phyloP scores from a whole-genome alignment of 352 stramenopile species.

The Phytopythium chamaehyphon region DNA sequence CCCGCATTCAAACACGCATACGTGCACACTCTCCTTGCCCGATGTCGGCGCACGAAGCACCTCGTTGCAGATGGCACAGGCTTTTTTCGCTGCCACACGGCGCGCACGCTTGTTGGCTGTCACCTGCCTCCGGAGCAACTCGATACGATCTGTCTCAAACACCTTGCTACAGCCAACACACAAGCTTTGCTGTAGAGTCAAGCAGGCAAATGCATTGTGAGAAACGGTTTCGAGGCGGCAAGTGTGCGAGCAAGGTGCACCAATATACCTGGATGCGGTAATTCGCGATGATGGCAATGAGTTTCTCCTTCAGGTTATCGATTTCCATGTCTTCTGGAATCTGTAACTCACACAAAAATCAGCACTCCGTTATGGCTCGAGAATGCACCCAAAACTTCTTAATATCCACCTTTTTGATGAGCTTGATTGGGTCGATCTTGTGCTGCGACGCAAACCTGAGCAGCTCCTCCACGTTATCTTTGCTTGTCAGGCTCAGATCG shows the following conservation, averaged over 20 bases:
- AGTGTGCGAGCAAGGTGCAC: neutral
- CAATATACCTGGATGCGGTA: conserved; percentile 69
- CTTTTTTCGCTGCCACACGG: conserved; percentile 49
- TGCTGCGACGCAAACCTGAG: conserved; percentile 69
- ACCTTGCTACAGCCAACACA: conserved; percentile 72
- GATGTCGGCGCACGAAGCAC: conserved; percentile 42
- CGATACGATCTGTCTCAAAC: conserved; percentile 72
- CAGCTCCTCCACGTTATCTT: conserved; percentile 69
- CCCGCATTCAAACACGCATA: conserved; percentile 81
- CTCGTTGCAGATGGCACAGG: conserved; percentile 64
- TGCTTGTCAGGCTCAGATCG: conserved; percentile 71
- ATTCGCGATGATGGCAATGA: conserved; percentile 75
- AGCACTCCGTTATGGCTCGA: no score
- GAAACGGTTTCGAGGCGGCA: no score
- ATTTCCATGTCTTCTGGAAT: conserved; percentile 84
- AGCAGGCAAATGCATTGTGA: neutral
- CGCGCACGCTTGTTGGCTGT: conserved; percentile 54
- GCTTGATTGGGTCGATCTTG: conserved; percentile 84
- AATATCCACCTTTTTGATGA: conserved; percentile 67
- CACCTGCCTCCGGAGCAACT: conserved; percentile 66
- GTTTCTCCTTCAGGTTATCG: conserved; percentile 73
- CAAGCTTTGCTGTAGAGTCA: conserved; percentile 54
- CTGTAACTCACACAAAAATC: conserved; percentile 16
- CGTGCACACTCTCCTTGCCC: conserved; percentile 47
- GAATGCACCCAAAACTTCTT: no score